phyloP scores from a whole-genome alignment of 495 filamentous ascomycete genomes.

The Tuber magnatum region DNA sequence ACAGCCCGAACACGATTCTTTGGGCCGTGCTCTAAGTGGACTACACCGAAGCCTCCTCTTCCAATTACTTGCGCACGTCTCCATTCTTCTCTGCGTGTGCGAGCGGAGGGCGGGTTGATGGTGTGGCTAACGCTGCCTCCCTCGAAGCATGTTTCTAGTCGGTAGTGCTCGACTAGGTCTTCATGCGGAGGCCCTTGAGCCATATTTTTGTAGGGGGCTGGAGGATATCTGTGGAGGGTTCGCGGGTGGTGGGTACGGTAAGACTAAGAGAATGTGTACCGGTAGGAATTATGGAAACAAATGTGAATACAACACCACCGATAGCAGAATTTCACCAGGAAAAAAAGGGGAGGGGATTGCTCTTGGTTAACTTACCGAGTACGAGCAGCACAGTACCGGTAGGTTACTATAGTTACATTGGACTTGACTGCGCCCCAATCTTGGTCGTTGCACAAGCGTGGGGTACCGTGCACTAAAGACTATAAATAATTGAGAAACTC shows the following conservation, averaged over 20 bases:
- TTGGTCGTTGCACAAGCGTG: no score
- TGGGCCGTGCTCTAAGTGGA: slow-evolving; percentile 8
- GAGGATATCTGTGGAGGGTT: neutral
- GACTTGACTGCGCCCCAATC: no score
- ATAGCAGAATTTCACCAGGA: neutral
- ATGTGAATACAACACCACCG: neutral
- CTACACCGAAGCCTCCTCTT: slow-evolving; percentile 4
- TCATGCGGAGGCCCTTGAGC: neutral
- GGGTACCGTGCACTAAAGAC: no score
- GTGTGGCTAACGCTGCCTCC: neutral
- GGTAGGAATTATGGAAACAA: neutral
- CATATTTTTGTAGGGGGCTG: neutral
- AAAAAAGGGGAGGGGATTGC: neutral
- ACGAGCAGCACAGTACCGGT: no score
- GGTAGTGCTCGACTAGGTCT: neutral
- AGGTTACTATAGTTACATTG: no score
- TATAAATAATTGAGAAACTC: no score
- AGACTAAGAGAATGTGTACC: neutral
- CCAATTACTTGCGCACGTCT: slow-evolving; percentile 1
- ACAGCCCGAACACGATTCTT: slow-evolving; percentile 9
- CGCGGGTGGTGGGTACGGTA: neutral
- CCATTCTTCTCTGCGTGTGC: neutral
- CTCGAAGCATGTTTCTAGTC: neutral
- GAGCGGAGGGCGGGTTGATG: neutral
- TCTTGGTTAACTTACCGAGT: no score